These are phyloP conservation scores for Pyronema omphalodes DNA, from an alignment of 495 filamentous ascomycete genomes.

Conservation along the genomic window DNA sequence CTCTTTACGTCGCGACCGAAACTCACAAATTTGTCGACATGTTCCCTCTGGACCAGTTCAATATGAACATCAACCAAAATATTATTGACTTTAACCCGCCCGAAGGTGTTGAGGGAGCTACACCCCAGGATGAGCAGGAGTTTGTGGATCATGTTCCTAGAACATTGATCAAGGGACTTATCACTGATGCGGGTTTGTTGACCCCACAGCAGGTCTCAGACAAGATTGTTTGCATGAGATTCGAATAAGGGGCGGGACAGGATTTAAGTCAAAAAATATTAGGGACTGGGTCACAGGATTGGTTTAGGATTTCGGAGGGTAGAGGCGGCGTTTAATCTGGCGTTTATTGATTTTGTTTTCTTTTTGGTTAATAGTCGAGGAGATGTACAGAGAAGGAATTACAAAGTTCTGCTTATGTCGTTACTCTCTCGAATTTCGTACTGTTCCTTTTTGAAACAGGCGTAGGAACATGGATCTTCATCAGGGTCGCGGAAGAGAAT, in stretches of 20 bases:
- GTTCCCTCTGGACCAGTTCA: constrained; percentile 60
- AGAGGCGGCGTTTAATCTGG: too few species aligned
- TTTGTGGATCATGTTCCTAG: constrained; percentile 75
- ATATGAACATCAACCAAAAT: constrained; percentile 55
- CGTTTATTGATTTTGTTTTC: too few species aligned
- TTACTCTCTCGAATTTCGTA: too few species aligned
- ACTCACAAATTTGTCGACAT: constrained; percentile 86
- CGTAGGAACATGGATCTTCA: too few species aligned
- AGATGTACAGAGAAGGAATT: too few species aligned
- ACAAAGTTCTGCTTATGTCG: too few species aligned
- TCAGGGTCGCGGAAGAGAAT: too few species aligned
- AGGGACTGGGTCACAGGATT: too few species aligned
- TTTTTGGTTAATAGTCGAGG: too few species aligned
- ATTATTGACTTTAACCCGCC: constrained; percentile 44
- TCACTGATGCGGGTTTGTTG: constrained; percentile 57
- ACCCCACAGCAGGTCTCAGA: constrained; percentile 34
- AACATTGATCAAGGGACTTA: constrained; percentile 58
- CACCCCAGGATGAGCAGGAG: constrained; percentile 24
- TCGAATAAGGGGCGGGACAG: constrained; percentile 7
- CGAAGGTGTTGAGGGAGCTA: constrained; percentile 29
- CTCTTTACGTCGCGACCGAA: constrained; percentile 82
- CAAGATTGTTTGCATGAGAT: constrained; percentile 17
- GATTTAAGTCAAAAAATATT: too few species aligned
- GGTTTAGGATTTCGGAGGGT: too few species aligned
- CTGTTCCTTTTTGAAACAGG: too few species aligned